Percentiles rank a stretch among this genome's conserved stretches.
Conservation (phyloP, 2,329 filamentous ascomycete genomes). For the Dactylellina leptospora region DNA sequence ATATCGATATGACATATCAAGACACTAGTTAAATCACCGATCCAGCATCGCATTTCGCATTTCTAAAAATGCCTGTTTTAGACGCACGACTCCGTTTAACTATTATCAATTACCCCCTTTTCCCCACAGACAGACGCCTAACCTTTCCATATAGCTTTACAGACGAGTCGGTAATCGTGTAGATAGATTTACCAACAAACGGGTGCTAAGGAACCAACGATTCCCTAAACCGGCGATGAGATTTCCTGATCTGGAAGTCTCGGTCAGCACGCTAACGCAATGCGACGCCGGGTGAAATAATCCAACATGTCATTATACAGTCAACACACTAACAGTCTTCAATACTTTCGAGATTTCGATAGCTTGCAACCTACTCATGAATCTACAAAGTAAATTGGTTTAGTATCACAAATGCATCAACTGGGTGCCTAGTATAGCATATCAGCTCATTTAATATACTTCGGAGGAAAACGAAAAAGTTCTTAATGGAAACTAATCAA, state of each 20-base stretch:
- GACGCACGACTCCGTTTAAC: too few relatives aligned
- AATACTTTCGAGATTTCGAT: background rate
- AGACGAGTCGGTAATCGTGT: background rate
- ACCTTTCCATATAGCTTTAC: background rate
- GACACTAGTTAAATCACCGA: background rate
- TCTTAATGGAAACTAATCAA: too few relatives aligned
- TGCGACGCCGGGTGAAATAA: background rate
- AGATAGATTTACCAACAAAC: background rate
- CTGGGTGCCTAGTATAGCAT: background rate
- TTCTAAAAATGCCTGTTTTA: constrained; percentile 11
- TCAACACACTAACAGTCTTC: background rate
- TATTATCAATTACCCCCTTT: too few relatives aligned
- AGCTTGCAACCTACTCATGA: background rate
- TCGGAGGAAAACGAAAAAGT: too few relatives aligned
- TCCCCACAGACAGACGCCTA: too few relatives aligned
- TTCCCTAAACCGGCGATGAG: background rate
- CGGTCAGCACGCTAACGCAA: background rate
- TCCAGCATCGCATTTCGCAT: too few relatives aligned
- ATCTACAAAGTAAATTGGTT: background rate
- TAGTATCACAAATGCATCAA: background rate
- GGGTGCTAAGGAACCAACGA: background rate
- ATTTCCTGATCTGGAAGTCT: constrained; percentile 5
- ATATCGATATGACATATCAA: background rate
- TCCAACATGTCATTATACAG: background rate
- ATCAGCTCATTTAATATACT: too few relatives aligned